Evolutionary conservation across 192 early-diverging fungal genomes (phyloP), one percentile per base, ranked within the genome.

Genomic region (Helicostylum pulchrum): DNA sequence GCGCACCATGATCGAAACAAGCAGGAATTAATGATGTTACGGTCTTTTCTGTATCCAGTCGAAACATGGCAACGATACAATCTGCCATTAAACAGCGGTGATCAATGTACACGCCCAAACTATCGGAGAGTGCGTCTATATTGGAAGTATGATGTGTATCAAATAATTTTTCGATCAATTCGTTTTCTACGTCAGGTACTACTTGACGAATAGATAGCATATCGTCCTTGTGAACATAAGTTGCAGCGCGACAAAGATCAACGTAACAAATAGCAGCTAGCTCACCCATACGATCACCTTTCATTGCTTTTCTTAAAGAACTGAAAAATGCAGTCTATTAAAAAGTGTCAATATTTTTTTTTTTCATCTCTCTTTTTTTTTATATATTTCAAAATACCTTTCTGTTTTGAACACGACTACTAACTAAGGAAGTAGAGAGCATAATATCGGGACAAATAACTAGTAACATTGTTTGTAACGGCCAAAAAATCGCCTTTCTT

Each of bases 371-470:
- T 10, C n/a, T 47, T 32, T 12, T n/a, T 47, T 32, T 12, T n/a
- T 14, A 14, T 51, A 14, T 19, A 31, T 32, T n/a, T 52, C 5
- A 54, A 20, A 12, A 2, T 57, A 68, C 42, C 31, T 62, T 52
- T 44, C 51, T 53, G 49, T 65, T 71, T 60, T 31, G 62, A 30
- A 26, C 30, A 20, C 44, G 62, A 30, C 42, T 46, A 30, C 72
- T 67, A 12, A 53, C 64, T 75, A 78, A 82, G 60, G 78, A 81
- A 31, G 83, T 85, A 72, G 75, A 79, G 47, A 75, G 72, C 44
- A 80, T 75, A 64, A 90, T 80, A 49, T 97, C 95, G 0, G 95
- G 95, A 65, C 93, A 94, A 46, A 97, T 70, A 43, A 86, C 71
- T n/a, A 96, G 71, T 10, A 97, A 80, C 85, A 92, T 83, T 0